phyloP scores from a whole-genome alignment of 441 rosid species.

The Euphorbia corollata region DNA sequence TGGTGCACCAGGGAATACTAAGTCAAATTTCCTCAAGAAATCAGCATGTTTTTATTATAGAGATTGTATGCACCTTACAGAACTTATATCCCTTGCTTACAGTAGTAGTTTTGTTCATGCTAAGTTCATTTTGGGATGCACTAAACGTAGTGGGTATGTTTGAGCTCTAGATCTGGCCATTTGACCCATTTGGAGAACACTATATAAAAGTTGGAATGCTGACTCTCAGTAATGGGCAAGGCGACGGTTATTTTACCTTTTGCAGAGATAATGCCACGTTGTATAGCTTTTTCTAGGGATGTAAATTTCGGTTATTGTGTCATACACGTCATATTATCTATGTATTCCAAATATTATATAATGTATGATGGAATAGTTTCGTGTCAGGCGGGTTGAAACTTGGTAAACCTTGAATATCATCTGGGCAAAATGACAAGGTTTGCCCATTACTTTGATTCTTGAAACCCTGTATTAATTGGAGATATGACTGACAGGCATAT shows the following conservation, averaged over 20 bases:
- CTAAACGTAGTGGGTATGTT: neutral
- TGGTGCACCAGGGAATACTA: neutral
- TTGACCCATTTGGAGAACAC: neutral
- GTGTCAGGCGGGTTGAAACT: neutral
- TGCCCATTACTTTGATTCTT: neutral
- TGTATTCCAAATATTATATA: too few species aligned
- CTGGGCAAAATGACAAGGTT: neutral
- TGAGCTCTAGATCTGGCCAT: neutral
- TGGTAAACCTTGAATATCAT: neutral
- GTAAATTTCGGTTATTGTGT: too few species aligned
- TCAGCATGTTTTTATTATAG: neutral
- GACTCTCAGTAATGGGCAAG: neutral
- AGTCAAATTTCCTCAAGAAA: neutral
- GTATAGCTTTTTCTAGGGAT: too few species aligned
- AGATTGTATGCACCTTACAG: neutral
- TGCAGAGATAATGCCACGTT: neutral
- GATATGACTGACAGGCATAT: slow-evolving; percentile 47
- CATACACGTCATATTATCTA: neutral
- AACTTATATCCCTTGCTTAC: neutral
- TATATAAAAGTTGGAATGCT: neutral
- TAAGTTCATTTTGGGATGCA: neutral
- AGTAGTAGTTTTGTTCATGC: neutral
- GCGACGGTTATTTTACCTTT: neutral
- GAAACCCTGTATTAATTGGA: neutral
- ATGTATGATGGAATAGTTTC: too few species aligned